Evolutionary conservation across 2,329 filamentous ascomycete genomes (phyloP).

Genomic region (Neofusicoccum laricinum): DNA sequence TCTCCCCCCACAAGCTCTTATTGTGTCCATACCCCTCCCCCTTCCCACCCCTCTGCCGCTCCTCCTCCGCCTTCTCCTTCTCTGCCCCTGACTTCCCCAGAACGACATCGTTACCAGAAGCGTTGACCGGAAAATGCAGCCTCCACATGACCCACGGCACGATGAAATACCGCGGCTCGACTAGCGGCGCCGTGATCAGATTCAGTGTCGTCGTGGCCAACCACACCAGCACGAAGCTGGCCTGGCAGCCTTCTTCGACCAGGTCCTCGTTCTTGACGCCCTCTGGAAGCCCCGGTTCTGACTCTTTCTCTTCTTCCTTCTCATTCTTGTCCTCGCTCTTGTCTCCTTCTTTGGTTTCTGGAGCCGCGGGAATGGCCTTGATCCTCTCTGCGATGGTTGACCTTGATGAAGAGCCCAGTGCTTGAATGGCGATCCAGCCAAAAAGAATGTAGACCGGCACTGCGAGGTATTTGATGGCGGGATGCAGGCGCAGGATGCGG

Average conservation of each 20-base stretch:
- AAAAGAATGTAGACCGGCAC: conserved; percentile 68
- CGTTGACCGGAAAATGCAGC: conserved; percentile 62
- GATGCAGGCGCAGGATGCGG: conserved; percentile 68
- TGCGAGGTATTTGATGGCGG: conserved; percentile 63
- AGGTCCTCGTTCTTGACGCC: neutral
- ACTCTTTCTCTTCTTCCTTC: neutral
- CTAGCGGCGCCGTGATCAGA: conserved; percentile 82
- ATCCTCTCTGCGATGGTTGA: conserved; percentile 1
- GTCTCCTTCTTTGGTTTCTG: neutral
- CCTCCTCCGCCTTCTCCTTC: neutral
- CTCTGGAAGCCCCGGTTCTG: neutral
- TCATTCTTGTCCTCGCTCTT: neutral
- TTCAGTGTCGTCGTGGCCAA: conserved; percentile 72
- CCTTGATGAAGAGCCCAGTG: conserved; percentile 46
- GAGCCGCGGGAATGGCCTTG: neutral
- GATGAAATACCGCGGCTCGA: conserved; percentile 96
- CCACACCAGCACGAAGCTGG: conserved; percentile 57
- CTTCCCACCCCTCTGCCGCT: neutral
- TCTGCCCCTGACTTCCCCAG: neutral
- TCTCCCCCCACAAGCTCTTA: conserved; percentile 58
- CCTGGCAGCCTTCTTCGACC: conserved; percentile 21
- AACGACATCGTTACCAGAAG: conserved; percentile 22
- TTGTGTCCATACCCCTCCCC: conserved; percentile 29
- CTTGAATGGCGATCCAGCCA: conserved; percentile 65
- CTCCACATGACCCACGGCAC: conserved; percentile 93